Evolutionary conservation across 1,284 basidiomycete genomes (phyloP).

Genomic region (Marasmius oreades): DNA sequence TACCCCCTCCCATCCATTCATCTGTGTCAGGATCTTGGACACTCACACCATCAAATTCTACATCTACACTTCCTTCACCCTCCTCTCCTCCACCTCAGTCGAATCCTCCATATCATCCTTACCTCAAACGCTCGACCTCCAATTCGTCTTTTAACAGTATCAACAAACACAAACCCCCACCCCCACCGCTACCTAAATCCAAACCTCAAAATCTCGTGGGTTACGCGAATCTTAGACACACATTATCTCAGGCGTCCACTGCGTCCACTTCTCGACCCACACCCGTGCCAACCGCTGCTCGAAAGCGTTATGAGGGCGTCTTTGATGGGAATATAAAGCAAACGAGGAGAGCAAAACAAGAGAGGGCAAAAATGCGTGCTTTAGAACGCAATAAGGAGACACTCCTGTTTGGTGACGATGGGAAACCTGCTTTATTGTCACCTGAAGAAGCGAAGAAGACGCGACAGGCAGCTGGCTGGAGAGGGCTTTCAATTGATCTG

Average conservation of each 20-base stretch:
- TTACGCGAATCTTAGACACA: conserved; percentile 19
- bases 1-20: neutral
- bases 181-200: neutral
- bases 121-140: neutral
- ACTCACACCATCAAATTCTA: neutral
- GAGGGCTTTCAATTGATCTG: conserved; percentile 72
- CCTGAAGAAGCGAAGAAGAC: conserved; percentile 38
- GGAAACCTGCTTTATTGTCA: conserved; percentile 33
- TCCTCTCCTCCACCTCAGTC: neutral
- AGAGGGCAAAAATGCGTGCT: conserved; percentile 20
- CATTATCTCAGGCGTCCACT: conserved; percentile 5
- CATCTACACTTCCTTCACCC: neutral
- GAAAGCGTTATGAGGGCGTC: conserved; percentile 61
- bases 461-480: conserved; percentile 67
- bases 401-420: neutral
- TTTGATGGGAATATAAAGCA: conserved; percentile 59
- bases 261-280: conserved; percentile 44
- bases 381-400: neutral
- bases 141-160: neutral
- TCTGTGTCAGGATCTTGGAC: neutral
- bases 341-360: conserved; percentile 36
- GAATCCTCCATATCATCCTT: neutral
- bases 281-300: conserved; percentile 60
- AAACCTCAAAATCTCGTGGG: conserved; percentile 4
- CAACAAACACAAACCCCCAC: conserved; percentile 1